Conservation (phyloP, 1,284 basidiomycete species). For the Chalciporus sp. region DNA sequence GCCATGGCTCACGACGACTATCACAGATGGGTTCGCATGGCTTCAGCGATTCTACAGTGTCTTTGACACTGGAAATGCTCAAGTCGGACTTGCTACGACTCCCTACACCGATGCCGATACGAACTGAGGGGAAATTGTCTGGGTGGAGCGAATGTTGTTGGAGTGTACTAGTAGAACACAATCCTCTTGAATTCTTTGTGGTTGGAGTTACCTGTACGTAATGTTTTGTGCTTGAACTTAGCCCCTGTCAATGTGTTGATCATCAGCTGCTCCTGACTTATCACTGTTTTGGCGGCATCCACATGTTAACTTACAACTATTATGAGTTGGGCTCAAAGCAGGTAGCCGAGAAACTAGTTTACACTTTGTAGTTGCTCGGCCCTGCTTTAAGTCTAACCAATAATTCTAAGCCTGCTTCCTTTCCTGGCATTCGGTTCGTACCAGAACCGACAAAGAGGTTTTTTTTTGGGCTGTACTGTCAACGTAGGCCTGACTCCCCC, state of each 20-base stretch:
- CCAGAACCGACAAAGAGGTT: background rate
- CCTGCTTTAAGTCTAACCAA: too few relatives aligned
- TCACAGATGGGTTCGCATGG: conserved; percentile 36
- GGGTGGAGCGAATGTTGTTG: background rate
- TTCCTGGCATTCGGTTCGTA: background rate
- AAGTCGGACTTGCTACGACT: conserved; percentile 38
- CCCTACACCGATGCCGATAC: conserved; percentile 30
- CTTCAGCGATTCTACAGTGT: conserved; percentile 39
- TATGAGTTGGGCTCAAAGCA: too few relatives aligned
- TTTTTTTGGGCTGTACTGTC: conserved; percentile 8
- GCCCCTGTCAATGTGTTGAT: too few relatives aligned
- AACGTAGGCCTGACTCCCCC: too few relatives aligned
- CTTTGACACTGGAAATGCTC: conserved; percentile 32
- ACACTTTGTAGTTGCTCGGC: too few relatives aligned
- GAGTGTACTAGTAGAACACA: too few relatives aligned
- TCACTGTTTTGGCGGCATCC: background rate
- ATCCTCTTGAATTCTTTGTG: too few relatives aligned
- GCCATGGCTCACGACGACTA: background rate
- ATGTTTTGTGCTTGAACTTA: too few relatives aligned
- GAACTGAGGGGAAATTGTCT: conserved; percentile 24
- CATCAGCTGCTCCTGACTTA: background rate
- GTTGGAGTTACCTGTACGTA: too few relatives aligned
- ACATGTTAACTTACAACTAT: too few relatives aligned
- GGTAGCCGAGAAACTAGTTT: too few relatives aligned
- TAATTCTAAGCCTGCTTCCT: conserved; percentile 3